Percentiles rank a stretch among this genome's conserved stretches.
Conservation (phyloP, 805 yeast species). For the Starmerella floris region DNA sequence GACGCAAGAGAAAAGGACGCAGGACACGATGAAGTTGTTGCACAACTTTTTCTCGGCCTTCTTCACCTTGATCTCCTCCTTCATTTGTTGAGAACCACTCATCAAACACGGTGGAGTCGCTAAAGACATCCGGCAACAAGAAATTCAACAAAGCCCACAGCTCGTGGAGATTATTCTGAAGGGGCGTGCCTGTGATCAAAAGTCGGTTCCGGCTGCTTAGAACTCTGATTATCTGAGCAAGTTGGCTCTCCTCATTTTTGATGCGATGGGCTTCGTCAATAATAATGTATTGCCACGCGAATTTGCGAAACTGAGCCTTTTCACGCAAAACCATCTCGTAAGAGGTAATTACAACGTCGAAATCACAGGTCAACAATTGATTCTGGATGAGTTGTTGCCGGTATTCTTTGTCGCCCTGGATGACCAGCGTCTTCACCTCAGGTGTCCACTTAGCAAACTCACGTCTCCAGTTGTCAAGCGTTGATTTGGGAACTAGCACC, state of each 20-base stretch:
- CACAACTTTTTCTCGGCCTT: constrained; percentile 63
- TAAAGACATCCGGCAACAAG: constrained; percentile 84
- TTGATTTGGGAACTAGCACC: constrained; percentile 87
- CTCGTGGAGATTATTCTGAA: constrained; percentile 90
- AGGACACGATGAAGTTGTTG: constrained; percentile 79
- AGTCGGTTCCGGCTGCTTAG: constrained; percentile 76
- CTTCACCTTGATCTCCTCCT: constrained; percentile 28
- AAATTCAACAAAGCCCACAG: constrained; percentile 90
- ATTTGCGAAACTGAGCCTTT: constrained; percentile 61
- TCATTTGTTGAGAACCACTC: constrained; percentile 52
- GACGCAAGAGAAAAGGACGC: constrained; percentile 73
- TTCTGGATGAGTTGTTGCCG: constrained; percentile 49
- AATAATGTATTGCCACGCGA: constrained; percentile 85
- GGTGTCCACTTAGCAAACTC: constrained; percentile 96
- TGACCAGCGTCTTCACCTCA: constrained; percentile 68
- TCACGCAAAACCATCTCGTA: constrained; percentile 90
- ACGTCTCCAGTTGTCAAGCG: constrained; percentile 90
- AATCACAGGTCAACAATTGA: constrained; percentile 53
- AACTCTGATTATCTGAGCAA: constrained; percentile 82
- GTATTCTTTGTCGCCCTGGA: constrained; percentile 83
- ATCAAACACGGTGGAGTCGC: constrained; percentile 79
- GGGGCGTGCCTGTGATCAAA: constrained; percentile 88
- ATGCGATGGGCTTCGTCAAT: constrained; percentile 96
- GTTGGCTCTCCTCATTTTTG: constrained; percentile 82
- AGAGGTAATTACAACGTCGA: constrained; percentile 82